Evolutionary conservation across 371 early-diverging fungal genomes (phyloP).

Genomic region (Rhizopus arrhizus): DNA sequence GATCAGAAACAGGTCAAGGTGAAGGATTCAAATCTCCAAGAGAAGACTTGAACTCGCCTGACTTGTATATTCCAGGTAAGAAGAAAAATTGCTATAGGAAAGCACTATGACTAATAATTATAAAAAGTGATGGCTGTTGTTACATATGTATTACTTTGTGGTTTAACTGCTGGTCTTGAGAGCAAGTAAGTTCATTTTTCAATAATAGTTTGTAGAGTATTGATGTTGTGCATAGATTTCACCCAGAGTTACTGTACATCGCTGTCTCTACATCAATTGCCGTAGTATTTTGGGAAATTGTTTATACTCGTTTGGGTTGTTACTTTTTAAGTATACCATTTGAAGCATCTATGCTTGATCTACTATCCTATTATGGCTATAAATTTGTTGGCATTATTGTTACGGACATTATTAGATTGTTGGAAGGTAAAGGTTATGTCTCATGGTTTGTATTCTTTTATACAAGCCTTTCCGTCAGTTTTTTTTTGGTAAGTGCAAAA

Average conservation of each 20-base stretch:
- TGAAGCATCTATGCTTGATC: conserved; percentile 87
- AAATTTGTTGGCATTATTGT: conserved; percentile 88
- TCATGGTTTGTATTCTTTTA: conserved; percentile 75
- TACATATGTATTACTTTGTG: conserved; percentile 91
- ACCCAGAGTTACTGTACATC: conserved; percentile 88
- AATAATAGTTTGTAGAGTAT: neutral
- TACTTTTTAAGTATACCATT: conserved; percentile 88
- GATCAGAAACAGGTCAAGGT: conserved; percentile 85
- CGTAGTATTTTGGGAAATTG: conserved; percentile 79
- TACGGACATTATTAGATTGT: conserved; percentile 53
- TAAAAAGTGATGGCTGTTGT: conserved; percentile 87
- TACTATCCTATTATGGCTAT: conserved; percentile 93
- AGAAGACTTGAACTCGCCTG: conserved; percentile 94
- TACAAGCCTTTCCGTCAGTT: conserved; percentile 78
- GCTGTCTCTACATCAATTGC: conserved; percentile 88
- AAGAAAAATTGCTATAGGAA: neutral
- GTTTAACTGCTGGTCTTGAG: conserved; percentile 72
- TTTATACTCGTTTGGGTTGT: conserved; percentile 81
- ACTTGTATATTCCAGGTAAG: conserved; percentile 94
- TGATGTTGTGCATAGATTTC: conserved; percentile 62
- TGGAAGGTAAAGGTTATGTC: conserved; percentile 55
- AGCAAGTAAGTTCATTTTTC: conserved; percentile 45
- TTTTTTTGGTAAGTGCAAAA: conserved; percentile 48
- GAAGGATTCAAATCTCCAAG: conserved; percentile 87
- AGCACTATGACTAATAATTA: neutral